phyloP scores from a whole-genome alignment of 352 stramenopile genomes.

The Phytophthora ohioensis region DNA sequence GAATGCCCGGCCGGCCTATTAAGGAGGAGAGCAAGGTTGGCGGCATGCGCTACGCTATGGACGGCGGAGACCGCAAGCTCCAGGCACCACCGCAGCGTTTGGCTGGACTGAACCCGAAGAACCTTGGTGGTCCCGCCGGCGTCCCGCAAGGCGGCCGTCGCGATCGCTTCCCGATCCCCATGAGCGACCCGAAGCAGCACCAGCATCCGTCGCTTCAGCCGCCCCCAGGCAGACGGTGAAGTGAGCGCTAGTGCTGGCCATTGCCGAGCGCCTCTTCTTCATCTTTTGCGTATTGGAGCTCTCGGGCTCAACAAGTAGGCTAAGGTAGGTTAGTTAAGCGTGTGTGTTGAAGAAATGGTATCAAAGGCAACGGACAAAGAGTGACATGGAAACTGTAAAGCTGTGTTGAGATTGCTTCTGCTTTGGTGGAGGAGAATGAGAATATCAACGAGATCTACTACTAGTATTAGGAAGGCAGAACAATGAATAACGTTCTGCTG shows the following conservation, averaged over 20 bases:
- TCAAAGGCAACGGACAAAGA: conserved; percentile 39
- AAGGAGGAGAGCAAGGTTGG: conserved; percentile 74
- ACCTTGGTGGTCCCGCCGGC: conserved; percentile 58
- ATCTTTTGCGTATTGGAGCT: conserved; percentile 40
- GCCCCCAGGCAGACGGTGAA: conserved; percentile 70
- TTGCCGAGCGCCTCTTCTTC: conserved; percentile 35
- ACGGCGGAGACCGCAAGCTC: conserved; percentile 70
- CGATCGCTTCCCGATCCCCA: conserved; percentile 79
- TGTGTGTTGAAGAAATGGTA: conserved; percentile 47
- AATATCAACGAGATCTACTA: conserved; percentile 24
- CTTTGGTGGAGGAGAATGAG: conserved; percentile 4
- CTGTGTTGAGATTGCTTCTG: background rate
- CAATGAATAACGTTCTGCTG: conserved; percentile 25
- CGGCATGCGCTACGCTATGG: conserved; percentile 70
- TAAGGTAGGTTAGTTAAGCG: conserved; percentile 46
- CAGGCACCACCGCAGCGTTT: conserved; percentile 63
- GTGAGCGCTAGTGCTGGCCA: conserved; percentile 31
- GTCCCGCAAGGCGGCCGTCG: conserved; percentile 58
- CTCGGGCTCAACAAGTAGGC: conserved; percentile 38
- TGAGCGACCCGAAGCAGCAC: conserved; percentile 80
- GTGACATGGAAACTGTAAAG: conserved; percentile 30
- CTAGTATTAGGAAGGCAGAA: conserved; percentile 31
- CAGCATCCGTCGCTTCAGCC: conserved; percentile 74
- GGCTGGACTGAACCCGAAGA: conserved; percentile 79
- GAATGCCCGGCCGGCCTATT: conserved; percentile 69